Percentiles rank a stretch among this genome's conserved stretches.
phyloP scores from a whole-genome alignment of 1,284 basidiomycete genomes.

The Meripilus lineatus region DNA sequence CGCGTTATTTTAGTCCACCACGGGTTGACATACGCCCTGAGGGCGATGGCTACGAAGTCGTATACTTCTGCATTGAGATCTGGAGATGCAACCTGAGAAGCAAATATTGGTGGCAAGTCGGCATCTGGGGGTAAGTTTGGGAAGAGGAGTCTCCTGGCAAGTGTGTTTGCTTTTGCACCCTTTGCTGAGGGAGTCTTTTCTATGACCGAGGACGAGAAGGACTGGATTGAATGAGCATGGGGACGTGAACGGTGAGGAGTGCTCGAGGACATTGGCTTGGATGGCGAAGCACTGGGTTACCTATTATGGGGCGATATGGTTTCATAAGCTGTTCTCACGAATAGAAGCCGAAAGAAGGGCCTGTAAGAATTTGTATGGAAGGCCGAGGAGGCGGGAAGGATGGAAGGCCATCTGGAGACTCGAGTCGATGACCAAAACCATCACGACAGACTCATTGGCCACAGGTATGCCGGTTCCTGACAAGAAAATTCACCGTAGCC shows the following conservation, averaged over 20 bases:
- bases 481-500: too few species aligned
- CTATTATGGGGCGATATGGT: constrained; percentile 3
- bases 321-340: neutral
- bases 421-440: too few species aligned
- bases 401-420: too few species aligned
- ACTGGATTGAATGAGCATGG: constrained; percentile 24
- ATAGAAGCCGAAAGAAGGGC: too few species aligned
- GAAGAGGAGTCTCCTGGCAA: constrained; percentile 68
- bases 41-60: constrained; percentile 70
- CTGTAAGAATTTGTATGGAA: too few species aligned
- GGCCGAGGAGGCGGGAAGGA: too few species aligned
- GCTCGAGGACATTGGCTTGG: constrained; percentile 14
- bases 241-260: constrained; percentile 18
- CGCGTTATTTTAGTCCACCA: constrained; percentile 82
- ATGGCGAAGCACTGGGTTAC: constrained; percentile 7
- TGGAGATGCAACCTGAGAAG: constrained; percentile 33
- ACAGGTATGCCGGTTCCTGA: too few species aligned
- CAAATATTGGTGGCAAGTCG: constrained; percentile 51
- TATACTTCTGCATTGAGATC: constrained; percentile 68
- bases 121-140: constrained; percentile 43
- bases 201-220: constrained; percentile 25
- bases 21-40: constrained; percentile 70
- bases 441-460: too few species aligned
- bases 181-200: constrained; percentile 17
- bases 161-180: constrained; percentile 31